phyloP scores from a whole-genome alignment of 805 yeast genomes.

The Yueomyces sinensis region DNA sequence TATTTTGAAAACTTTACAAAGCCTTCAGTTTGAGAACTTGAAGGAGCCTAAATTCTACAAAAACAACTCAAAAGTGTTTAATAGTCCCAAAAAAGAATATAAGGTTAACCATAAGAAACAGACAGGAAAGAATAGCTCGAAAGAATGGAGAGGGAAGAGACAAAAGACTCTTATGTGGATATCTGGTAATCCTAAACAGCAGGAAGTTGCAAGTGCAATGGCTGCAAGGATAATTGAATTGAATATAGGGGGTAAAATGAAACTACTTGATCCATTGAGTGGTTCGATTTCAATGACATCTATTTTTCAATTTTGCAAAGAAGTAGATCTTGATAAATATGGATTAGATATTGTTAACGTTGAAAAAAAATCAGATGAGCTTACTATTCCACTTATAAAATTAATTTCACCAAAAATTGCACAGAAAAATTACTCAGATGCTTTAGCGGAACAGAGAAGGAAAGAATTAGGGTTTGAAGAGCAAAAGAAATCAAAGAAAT shows the following conservation, averaged over 20 bases:
- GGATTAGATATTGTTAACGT: slow-evolving; percentile 18
- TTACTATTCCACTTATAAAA: slow-evolving; percentile 16
- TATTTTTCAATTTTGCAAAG: slow-evolving; percentile 15
- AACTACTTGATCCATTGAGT: slow-evolving; percentile 10
- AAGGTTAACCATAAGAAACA: too few species aligned
- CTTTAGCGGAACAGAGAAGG: slow-evolving; percentile 14
- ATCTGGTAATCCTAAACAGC: slow-evolving; percentile 21
- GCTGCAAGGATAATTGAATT: slow-evolving; percentile 11
- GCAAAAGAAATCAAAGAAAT: slow-evolving; percentile 1
- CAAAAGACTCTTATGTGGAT: too few species aligned
- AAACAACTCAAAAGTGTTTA: too few species aligned
- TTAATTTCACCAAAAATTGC: slow-evolving; percentile 15
- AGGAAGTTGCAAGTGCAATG: slow-evolving; percentile 15
- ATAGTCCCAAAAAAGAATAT: too few species aligned
- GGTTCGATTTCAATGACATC: slow-evolving; percentile 10
- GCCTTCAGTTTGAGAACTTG: too few species aligned
- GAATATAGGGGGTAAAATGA: slow-evolving; percentile 15
- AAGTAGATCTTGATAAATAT: slow-evolving; percentile 12
- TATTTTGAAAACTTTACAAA: too few species aligned
- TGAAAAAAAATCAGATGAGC: slow-evolving; percentile 6
- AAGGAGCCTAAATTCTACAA: too few species aligned
- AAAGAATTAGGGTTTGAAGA: slow-evolving; percentile 15
- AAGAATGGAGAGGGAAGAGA: too few species aligned
- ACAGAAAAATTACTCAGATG: slow-evolving; percentile 17
- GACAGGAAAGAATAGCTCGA: too few species aligned